A percentile compares a stretch with the other conserved stretches of the same genome.
phyloP scores from a whole-genome alignment of 371 early-diverging fungal genomes.

The Rhizopus sp. region DNA sequence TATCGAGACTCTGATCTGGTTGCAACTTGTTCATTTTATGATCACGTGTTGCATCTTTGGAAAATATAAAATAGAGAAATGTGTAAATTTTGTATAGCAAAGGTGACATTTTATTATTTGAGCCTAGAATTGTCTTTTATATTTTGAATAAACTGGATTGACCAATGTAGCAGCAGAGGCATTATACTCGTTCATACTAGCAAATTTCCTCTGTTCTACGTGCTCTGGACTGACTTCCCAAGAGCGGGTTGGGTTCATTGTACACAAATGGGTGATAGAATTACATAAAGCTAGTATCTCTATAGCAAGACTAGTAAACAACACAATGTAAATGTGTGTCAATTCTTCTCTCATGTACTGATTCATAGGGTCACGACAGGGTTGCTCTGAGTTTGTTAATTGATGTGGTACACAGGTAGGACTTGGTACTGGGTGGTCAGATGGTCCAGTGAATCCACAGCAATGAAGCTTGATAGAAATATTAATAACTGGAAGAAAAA shows the following conservation, averaged over 20 bases:
- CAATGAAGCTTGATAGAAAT: constrained; percentile 30
- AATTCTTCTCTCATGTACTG: constrained; percentile 25
- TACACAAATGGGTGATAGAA: constrained; percentile 36
- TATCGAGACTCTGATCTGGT: constrained; percentile 54
- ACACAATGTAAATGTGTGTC: constrained; percentile 32
- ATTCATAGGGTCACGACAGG: constrained; percentile 32
- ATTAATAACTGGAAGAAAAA: too few species aligned
- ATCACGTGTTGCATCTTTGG: constrained; percentile 88
- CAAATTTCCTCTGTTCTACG: constrained; percentile 4
- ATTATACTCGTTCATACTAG: constrained; percentile 11
- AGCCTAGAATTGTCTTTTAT: constrained; percentile 9
- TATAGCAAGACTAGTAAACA: constrained; percentile 37
- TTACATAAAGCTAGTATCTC: constrained; percentile 40
- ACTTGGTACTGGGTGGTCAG: constrained; percentile 32
- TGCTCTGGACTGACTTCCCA: constrained; percentile 20
- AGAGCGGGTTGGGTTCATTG: constrained; percentile 2
- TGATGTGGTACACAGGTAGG: constrained; percentile 28
- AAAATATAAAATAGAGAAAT: constrained; percentile 13
- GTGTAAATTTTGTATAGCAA: too few species aligned
- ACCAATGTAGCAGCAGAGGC: constrained; percentile 17
- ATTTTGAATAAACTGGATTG: constrained; percentile 10
- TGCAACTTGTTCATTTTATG: constrained; percentile 93
- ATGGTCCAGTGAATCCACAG: constrained; percentile 36
- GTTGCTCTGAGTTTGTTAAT: constrained; percentile 25
- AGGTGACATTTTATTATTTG: not conserved